Percentiles rank a stretch among this genome's conserved stretches.
These are phyloP conservation scores for Candida sphagnicola DNA, from an alignment of 805 yeast species.

Conservation along the genomic window DNA sequence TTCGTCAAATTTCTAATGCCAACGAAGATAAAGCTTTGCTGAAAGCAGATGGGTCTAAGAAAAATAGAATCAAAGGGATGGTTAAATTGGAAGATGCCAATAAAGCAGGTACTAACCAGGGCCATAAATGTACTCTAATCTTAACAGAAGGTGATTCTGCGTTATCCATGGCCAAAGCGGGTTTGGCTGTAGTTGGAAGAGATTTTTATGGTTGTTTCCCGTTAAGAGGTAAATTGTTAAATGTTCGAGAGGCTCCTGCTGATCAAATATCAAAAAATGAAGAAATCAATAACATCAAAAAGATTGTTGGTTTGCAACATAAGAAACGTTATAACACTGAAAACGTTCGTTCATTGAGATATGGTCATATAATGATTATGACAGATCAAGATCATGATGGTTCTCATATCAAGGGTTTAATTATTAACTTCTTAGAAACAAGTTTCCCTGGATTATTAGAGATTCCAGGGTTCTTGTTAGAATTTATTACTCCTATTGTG, in stretches of 20 bases:
- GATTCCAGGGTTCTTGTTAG: conserved; percentile 87
- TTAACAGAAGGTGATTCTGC: conserved; percentile 98
- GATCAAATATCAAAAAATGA: conserved; percentile 91
- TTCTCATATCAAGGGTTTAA: conserved; percentile 92
- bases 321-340: conserved; percentile 66
- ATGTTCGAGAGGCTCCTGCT: conserved; percentile 95
- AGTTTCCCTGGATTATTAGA: conserved; percentile 91
- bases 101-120: conserved; percentile 91
- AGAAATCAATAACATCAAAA: conserved; percentile 92
- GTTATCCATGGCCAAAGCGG: conserved; percentile 84
- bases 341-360: conserved; percentile 70
- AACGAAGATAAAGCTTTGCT: conserved; percentile 85
- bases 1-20: conserved; percentile 77
- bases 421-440: conserved; percentile 88
- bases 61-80: conserved; percentile 80
- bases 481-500: conserved; percentile 94
- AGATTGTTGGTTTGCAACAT: conserved; percentile 94
- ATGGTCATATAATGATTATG: conserved; percentile 98
- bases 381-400: conserved; percentile 99
- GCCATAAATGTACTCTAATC: conserved; percentile 86
- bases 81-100: conserved; percentile 93
- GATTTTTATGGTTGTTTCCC: conserved; percentile 96
- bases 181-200: conserved; percentile 91
- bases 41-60: conserved; percentile 84
- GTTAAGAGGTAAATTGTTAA: conserved; percentile 87